Evolutionary conservation across 495 filamentous ascomycete genomes (phyloP).

Genomic region (Daldinia concentrica): DNA sequence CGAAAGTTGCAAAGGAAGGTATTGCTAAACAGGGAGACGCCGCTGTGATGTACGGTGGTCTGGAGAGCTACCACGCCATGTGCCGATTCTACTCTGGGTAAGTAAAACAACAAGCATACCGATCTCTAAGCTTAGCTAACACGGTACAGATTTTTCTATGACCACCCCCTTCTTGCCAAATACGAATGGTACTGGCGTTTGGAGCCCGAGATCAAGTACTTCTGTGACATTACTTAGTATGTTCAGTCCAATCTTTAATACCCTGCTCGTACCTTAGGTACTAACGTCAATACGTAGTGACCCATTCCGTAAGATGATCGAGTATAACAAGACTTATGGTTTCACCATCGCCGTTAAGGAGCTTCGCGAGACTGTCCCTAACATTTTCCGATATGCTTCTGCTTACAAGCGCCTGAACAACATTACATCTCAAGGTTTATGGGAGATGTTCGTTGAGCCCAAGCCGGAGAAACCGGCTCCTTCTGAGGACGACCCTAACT

Average conservation of each 20-base stretch:
- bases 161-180: slow-evolving; percentile 92
- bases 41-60: slow-evolving; percentile 99
- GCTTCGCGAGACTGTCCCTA: slow-evolving; percentile 95
- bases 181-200: slow-evolving; percentile 99
- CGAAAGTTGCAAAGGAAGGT: slow-evolving; percentile 91
- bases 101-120: slow-evolving; percentile 19
- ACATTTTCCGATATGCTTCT: slow-evolving; percentile 99
- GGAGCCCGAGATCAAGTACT: slow-evolving; percentile 99
- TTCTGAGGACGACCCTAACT: slow-evolving; percentile 66
- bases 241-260: slow-evolving; percentile 44
- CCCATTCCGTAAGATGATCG: slow-evolving; percentile 92
- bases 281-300: slow-evolving; percentile 66
- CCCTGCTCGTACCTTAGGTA: not conserved
- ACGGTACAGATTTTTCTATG: slow-evolving; percentile 85
- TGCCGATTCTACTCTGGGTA: slow-evolving; percentile 98
- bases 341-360: slow-evolving; percentile 99
- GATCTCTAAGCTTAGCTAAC: slow-evolving; percentile 35
- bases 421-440: slow-evolving; percentile 88
- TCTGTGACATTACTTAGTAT: slow-evolving; percentile 99
- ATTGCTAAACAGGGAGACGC: slow-evolving; percentile 95
- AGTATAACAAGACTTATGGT: slow-evolving; percentile 95
- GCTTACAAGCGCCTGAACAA: slow-evolving; percentile 96
- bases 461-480: slow-evolving; percentile 64
- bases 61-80: slow-evolving; percentile 99
- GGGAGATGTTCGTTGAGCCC: slow-evolving; percentile 97